Conservation (phyloP, 169 alveolate genomes). For the Perkinsus marinus region DNA sequence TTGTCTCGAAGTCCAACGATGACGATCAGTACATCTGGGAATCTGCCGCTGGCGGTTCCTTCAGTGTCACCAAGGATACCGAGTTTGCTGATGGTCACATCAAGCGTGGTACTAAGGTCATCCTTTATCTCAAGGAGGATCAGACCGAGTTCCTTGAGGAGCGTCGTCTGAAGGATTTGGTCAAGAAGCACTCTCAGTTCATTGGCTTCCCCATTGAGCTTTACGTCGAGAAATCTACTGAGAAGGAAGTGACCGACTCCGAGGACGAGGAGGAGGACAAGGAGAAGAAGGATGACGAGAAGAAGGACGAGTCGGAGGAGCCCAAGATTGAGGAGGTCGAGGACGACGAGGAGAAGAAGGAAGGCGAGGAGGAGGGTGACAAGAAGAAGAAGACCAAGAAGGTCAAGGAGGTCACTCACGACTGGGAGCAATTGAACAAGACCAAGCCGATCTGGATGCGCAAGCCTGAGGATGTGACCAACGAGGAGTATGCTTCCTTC, state of each 20-base stretch:
- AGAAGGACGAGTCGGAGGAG: constrained; percentile 46
- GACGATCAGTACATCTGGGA: constrained; percentile 96
- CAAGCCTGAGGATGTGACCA: constrained; percentile 91
- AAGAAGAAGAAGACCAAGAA: constrained; percentile 90
- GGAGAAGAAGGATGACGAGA: constrained; percentile 34
- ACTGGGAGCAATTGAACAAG: constrained; percentile 92
- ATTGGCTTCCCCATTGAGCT: constrained; percentile 96
- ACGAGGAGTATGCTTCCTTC: constrained; percentile 97
- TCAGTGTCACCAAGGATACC: constrained; percentile 81
- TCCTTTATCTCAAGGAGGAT: constrained; percentile 91
- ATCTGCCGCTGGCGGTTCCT: constrained; percentile 95
- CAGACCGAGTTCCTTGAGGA: constrained; percentile 92
- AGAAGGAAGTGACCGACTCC: constrained; percentile 93
- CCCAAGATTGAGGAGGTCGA: constrained; percentile 52
- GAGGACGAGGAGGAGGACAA: constrained; percentile 83
- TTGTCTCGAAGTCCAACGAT: constrained; percentile 85
- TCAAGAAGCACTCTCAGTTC: constrained; percentile 98
- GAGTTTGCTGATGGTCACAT: constrained; percentile 50
- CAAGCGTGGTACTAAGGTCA: constrained; percentile 89
- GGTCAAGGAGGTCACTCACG: constrained; percentile 89
- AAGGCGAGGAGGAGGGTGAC: constrained; percentile 49
- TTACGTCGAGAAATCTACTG: constrained; percentile 89
- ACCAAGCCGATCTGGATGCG: constrained; percentile 99
- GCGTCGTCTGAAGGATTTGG: constrained; percentile 89
- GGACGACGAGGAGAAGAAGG: constrained; percentile 48